Evolutionary conservation across 1,284 basidiomycete genomes (phyloP), one percentile per base, ranked within the genome.

Genomic region (Trichosporon coremiiforme): DNA sequence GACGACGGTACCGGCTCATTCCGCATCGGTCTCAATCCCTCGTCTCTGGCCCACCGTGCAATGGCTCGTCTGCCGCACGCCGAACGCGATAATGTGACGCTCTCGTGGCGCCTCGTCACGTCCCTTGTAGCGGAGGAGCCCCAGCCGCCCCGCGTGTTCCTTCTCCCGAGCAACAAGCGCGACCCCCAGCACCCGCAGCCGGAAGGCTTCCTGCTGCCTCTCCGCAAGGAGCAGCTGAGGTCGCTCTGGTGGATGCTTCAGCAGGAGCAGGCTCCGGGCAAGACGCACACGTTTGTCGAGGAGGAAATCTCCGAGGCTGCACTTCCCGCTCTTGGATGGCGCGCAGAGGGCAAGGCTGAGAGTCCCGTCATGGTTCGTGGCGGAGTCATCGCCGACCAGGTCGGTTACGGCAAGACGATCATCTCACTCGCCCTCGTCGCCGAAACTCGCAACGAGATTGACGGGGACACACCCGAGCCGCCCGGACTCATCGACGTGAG

Each of bases 341-440:
- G 94, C 75, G 94, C 92, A 4, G 94, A 98, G 82, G 95, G 92
- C 64, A 90, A 92, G 65, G 94, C 93, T 1, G 89, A 92, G 75
- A 85, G 94, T 25, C 87, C 89, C 0, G 87, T 93, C 66, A 86
- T 85, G 71, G 85, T 97, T 29, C 87, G 92, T 64, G 95, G 95
- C 15, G 95, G 95, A 33, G 95, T 98, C 66, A 88, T 98, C 63
- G 95, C 95, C 8, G 95, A 98, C 78, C 91, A 96, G 81, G 95
- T 98, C 74, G 95, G 95, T 65, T 98, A 98, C 79, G 95, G 95
- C 38, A 98, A 98, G 85, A 98, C 95, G 0, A 94, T 94, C 31
- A 97, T 98, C 75, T 94, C 94, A 0, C 87, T 98, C 22, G 95
- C 91, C 10, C 86, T 98, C 68, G 91, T 96, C 73, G 68, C 85